A percentile compares a stretch with the other conserved stretches of the same genome.
Evolutionary conservation across 305 asterid species (phyloP).

Genomic region (Fraxinus nigra): DNA sequence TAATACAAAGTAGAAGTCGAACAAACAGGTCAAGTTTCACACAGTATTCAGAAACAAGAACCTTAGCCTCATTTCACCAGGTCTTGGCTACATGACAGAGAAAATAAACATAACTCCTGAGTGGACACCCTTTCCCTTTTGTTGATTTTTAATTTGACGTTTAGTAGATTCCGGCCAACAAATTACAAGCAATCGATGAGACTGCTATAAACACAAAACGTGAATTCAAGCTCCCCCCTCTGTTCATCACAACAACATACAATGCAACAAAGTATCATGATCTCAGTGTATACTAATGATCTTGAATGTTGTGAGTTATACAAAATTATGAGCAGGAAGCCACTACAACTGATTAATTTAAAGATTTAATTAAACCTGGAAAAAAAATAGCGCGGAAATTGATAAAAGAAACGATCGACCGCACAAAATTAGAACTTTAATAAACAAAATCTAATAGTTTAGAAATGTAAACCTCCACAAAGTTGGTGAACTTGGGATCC

Average conservation of each 20-base stretch:
- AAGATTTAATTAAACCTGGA: not conserved
- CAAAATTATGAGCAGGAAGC: not conserved
- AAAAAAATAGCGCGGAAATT: not conserved
- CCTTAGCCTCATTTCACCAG: not conserved
- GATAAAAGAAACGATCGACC: not conserved
- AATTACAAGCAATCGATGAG: not conserved
- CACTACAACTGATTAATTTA: not conserved
- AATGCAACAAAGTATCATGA: not conserved
- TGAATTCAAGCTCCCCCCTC: not conserved
- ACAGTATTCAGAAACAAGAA: not conserved
- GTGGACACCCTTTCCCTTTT: not conserved
- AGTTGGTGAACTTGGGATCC: constrained; percentile 95
- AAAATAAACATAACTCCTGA: not conserved
- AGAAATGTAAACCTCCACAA: constrained; percentile 67
- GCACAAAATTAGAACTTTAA: not conserved
- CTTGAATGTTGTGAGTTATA: not conserved
- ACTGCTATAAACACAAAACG: not conserved
- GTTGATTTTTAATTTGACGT: not conserved
- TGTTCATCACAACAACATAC: not conserved
- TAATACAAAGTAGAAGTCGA: not conserved
- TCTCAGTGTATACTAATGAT: not conserved
- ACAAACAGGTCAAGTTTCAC: not conserved
- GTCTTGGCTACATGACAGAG: not conserved
- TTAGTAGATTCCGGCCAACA: not conserved
- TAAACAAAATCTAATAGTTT: not conserved